Evolutionary conservation across 257 asterid genomes (phyloP).

Genomic region (Ocimum tenuiflorum): DNA sequence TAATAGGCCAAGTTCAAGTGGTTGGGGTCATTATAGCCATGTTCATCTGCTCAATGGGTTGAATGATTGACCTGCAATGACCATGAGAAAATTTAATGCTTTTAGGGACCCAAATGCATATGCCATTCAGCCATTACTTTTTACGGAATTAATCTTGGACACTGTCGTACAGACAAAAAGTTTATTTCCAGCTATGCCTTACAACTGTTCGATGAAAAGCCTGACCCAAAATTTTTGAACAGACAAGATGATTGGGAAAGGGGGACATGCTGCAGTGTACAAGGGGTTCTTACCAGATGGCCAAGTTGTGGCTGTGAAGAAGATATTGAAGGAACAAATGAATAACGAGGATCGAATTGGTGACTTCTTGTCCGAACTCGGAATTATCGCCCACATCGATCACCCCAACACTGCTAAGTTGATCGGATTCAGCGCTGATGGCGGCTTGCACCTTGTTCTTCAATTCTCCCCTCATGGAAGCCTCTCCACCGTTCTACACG

Average conservation of each 20-base stretch:
- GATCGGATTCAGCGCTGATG: conserved; percentile 71
- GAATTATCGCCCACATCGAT: conserved; percentile 84
- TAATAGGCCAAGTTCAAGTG: conserved; percentile 15
- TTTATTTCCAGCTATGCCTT: too few species aligned
- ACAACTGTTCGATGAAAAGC: conserved; percentile 18
- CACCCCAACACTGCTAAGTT: conserved; percentile 76
- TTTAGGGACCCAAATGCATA: background rate
- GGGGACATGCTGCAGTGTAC: conserved; percentile 95
- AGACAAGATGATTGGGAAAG: conserved; percentile 83
- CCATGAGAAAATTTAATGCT: background rate
- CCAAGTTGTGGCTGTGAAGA: conserved; percentile 82
- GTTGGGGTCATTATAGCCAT: conserved; percentile 14
- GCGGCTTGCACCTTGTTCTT: conserved; percentile 78
- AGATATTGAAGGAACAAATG: conserved; percentile 50
- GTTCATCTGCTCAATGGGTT: background rate
- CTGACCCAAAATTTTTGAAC: conserved; percentile 9
- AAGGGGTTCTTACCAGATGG: conserved; percentile 71
- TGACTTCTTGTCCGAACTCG: conserved; percentile 86
- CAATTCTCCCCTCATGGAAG: conserved; percentile 70
- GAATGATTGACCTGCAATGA: conserved; percentile 1
- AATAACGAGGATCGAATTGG: conserved; percentile 71
- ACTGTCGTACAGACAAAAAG: too few species aligned
- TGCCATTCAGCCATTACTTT: background rate
- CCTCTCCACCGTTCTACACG: conserved; percentile 64
- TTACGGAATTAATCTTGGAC: background rate